phyloP scores from a whole-genome alignment of 75 land plant genomes.

The Isoetes taiwanensis region DNA sequence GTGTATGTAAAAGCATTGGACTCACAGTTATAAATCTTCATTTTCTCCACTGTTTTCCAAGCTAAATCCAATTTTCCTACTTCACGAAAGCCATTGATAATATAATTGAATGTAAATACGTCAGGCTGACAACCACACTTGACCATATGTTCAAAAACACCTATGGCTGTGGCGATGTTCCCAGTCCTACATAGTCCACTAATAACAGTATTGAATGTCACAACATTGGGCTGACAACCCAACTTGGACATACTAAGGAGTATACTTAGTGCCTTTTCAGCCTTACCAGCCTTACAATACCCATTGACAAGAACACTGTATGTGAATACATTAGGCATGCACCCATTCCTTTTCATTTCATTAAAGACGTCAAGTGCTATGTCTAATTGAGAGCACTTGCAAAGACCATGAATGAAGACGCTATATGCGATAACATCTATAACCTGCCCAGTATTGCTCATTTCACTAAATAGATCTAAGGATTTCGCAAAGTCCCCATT shows the following conservation, averaged over 20 bases:
- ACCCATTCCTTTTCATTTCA: constrained; percentile 31
- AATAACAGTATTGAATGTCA: too few relatives aligned
- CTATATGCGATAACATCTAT: constrained; percentile 65
- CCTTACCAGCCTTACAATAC: constrained; percentile 31
- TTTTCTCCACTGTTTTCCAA: too few relatives aligned
- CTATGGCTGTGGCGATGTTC: too few relatives aligned
- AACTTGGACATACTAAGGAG: too few relatives aligned
- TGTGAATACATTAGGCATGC: constrained; percentile 35
- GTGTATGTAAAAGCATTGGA: too few relatives aligned
- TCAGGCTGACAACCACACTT: constrained; percentile 24
- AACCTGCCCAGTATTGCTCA: constrained; percentile 40
- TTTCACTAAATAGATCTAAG: constrained; percentile 39
- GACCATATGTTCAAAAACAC: constrained; percentile 40
- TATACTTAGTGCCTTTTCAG: constrained; percentile 40
- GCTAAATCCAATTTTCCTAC: constrained; percentile 38
- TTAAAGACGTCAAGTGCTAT: constrained; percentile 39
- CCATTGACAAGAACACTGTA: constrained; percentile 43
- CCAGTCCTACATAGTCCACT: too few relatives aligned
- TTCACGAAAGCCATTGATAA: constrained; percentile 46
- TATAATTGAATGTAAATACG: constrained; percentile 38
- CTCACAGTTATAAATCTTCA: too few relatives aligned
- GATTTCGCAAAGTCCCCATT: constrained; percentile 32
- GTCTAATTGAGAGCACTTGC: constrained; percentile 40
- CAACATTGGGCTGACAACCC: too few relatives aligned
- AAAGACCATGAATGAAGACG: constrained; percentile 45